Evolutionary conservation across 805 yeast genomes (phyloP).

Genomic region (Saturnispora dispora): DNA sequence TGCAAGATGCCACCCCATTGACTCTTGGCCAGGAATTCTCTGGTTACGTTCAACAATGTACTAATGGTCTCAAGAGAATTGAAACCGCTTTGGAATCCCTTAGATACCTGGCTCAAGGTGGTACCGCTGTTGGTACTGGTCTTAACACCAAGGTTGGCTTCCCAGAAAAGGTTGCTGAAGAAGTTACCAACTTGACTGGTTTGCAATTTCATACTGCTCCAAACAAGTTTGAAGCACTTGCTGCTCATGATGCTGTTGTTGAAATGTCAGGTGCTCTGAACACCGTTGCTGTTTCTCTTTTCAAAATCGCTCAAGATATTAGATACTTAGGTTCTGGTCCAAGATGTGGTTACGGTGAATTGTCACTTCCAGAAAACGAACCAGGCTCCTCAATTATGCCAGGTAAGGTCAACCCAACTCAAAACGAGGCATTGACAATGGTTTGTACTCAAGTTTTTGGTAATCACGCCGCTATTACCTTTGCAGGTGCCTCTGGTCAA

Average conservation of each 20-base stretch:
- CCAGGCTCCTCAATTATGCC: constrained; percentile 99
- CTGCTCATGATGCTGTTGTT: constrained; percentile 97
- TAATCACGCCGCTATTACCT: constrained; percentile 89
- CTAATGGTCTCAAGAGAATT: constrained; percentile 84
- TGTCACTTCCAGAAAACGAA: constrained; percentile 92
- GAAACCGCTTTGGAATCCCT: constrained; percentile 69
- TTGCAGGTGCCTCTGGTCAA: constrained; percentile 98
- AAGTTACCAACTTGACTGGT: constrained; percentile 81
- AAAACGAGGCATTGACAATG: constrained; percentile 98
- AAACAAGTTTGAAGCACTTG: constrained; percentile 97
- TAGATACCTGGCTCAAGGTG: constrained; percentile 91
- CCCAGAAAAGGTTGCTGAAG: constrained; percentile 76
- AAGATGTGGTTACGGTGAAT: constrained; percentile 98
- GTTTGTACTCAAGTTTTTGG: constrained; percentile 97
- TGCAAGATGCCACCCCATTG: constrained; percentile 97
- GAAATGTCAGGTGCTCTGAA: constrained; percentile 97
- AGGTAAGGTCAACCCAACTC: constrained; percentile 98
- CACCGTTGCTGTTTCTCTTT: constrained; percentile 87
- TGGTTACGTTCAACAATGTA: constrained; percentile 90
- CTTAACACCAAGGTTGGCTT: constrained; percentile 89
- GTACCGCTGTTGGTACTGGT: constrained; percentile 99
- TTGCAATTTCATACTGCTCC: constrained; percentile 89
- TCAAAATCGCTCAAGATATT: constrained; percentile 96
- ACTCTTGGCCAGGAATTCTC: constrained; percentile 97
- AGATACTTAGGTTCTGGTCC: constrained; percentile 98